Percentiles rank a stretch among this genome's conserved stretches.
Evolutionary conservation across 2,329 filamentous ascomycete genomes (phyloP).

Genomic region (Blastomyces emzantsi): DNA sequence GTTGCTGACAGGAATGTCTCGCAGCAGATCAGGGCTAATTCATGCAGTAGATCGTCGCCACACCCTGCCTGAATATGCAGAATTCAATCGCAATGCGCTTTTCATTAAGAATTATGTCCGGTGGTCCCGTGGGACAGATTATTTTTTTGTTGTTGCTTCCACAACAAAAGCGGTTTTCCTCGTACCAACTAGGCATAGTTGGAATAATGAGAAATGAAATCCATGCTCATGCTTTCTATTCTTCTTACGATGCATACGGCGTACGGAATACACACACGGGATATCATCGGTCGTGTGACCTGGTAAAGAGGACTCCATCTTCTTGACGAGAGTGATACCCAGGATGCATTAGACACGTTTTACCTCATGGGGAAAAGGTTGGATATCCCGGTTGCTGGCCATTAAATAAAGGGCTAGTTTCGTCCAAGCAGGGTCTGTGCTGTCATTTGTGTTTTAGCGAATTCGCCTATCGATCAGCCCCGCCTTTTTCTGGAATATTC

Average conservation of each 20-base stretch:
- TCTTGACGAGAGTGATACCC: no score
- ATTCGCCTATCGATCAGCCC: not conserved
- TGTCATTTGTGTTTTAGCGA: not conserved
- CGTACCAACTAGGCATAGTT: not conserved
- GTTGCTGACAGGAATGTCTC: not conserved
- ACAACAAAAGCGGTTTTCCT: not conserved
- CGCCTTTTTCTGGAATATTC: not conserved
- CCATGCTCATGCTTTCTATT: not conserved
- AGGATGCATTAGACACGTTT: not conserved
- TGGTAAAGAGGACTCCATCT: no score
- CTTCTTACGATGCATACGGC: not conserved
- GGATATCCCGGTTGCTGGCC: not conserved
- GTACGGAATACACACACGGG: no score
- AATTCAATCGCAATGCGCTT: not conserved
- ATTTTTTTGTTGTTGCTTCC: not conserved
- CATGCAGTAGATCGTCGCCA: not conserved
- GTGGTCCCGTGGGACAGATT: not conserved
- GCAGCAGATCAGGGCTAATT: not conserved
- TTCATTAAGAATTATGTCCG: not conserved
- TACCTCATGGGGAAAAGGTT: not conserved
- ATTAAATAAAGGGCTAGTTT: not conserved
- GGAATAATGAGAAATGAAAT: not conserved
- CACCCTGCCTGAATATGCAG: not conserved
- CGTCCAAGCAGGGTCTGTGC: no score
- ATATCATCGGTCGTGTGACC: no score